Evolutionary conservation across 192 early-diverging fungal species (phyloP).

Genomic region (Coemansia sp.): DNA sequence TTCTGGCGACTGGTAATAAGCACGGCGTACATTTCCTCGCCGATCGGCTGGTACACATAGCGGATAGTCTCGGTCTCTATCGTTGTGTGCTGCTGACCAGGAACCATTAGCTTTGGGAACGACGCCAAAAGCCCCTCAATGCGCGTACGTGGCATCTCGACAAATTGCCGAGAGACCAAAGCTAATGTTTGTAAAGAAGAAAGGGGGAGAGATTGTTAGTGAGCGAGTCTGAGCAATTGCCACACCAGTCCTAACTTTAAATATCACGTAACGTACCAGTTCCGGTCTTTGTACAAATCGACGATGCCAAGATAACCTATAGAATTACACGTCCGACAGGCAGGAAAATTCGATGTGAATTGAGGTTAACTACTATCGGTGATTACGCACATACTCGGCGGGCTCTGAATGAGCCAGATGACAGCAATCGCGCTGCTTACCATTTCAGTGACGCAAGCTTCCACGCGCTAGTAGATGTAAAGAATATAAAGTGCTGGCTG

Average conservation of each 20-base stretch:
- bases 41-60: constrained; percentile 98
- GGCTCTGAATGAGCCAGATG: neutral
- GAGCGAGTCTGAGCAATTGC: neutral
- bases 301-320: constrained; percentile 89
- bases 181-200: constrained; percentile 48
- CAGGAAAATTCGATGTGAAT: neutral
- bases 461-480: neutral
- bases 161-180: constrained; percentile 92
- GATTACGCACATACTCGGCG: neutral
- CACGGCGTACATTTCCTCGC: constrained; percentile 87
- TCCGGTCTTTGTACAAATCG: constrained; percentile 89
- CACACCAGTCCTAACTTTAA: neutral
- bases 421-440: neutral
- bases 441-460: constrained; percentile 6
- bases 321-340: neutral
- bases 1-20: constrained; percentile 95
- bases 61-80: constrained; percentile 96
- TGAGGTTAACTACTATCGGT: neutral
- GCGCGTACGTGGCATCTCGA: constrained; percentile 94
- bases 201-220: neutral
- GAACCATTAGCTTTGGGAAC: constrained; percentile 93
- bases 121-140: constrained; percentile 96
- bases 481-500: neutral
- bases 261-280: constrained; percentile 68
- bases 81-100: constrained; percentile 91